Evolutionary conservation across 2,329 filamentous ascomycete genomes (phyloP).

Genomic region (Aspergillus neotritici): DNA sequence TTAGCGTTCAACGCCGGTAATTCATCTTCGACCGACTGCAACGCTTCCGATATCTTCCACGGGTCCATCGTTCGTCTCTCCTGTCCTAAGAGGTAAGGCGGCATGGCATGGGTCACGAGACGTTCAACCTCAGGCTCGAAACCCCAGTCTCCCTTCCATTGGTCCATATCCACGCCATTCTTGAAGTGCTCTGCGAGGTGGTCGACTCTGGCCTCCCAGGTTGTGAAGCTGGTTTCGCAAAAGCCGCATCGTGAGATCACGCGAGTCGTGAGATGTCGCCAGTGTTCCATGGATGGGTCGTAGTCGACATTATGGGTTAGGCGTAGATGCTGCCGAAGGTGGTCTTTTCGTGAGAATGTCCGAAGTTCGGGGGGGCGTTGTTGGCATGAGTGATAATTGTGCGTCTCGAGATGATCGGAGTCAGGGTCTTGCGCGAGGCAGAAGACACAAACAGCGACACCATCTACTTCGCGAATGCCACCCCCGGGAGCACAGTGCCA

Average conservation of each 20-base stretch:
- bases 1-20: not conserved
- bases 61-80: slow-evolving; percentile 14
- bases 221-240: slow-evolving; percentile 1
- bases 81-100: slow-evolving; percentile 30
- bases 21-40: not conserved
- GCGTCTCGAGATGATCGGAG: slow-evolving; percentile 49
- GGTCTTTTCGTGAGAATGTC: slow-evolving; percentile 55
- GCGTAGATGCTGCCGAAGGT: slow-evolving; percentile 52
- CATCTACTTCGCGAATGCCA: slow-evolving; percentile 25
- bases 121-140: slow-evolving; percentile 31
- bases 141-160: slow-evolving; percentile 34
- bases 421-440: not conserved
- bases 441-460: slow-evolving; percentile 8
- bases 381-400: slow-evolving; percentile 51
- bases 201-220: slow-evolving; percentile 18
- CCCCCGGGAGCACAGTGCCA: slow-evolving; percentile 50
- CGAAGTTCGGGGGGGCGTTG: slow-evolving; percentile 52
- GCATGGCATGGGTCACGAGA: slow-evolving; percentile 32
- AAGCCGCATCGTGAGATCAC: slow-evolving; percentile 40
- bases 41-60: not conserved
- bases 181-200: slow-evolving; percentile 35
- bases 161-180: slow-evolving; percentile 29
- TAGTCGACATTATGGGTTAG: slow-evolving; percentile 51
- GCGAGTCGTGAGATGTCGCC: slow-evolving; percentile 47
- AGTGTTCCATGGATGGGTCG: slow-evolving; percentile 47